Evolutionary conservation across 75 land plant genomes (phyloP).

Genomic region (Pinus taeda): DNA sequence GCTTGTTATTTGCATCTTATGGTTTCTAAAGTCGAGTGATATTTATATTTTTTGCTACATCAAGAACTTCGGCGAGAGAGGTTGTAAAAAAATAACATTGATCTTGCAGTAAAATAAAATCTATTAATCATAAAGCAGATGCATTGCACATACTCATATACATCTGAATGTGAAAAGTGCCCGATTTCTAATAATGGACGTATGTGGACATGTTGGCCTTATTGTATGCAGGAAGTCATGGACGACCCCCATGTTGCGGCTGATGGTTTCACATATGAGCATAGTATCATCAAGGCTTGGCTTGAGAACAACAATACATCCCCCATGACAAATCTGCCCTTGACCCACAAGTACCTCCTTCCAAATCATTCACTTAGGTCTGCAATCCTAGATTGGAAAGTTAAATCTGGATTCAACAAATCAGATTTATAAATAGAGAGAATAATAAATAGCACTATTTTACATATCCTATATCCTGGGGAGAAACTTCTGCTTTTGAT

Average conservation of each 20-base stretch:
- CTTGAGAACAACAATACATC: background rate
- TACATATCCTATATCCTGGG: no score
- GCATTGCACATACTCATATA: background rate
- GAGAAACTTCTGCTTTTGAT: no score
- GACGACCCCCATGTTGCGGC: slow-evolving; percentile 4
- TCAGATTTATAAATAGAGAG: no score
- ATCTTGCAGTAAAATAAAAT: background rate
- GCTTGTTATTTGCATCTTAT: no score
- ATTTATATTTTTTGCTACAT: no score
- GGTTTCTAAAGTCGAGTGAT: no score
- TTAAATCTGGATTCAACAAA: no score
- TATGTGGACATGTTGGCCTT: background rate
- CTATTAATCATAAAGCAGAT: background rate
- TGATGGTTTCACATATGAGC: slow-evolving; percentile 6
- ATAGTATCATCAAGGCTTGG: background rate
- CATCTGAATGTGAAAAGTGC: no score
- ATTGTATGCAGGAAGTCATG: background rate
- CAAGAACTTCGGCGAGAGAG: background rate
- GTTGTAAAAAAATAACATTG: background rate
- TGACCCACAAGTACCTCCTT: slow-evolving; percentile 29
- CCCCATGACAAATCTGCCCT: slow-evolving; percentile 36
- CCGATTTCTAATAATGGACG: background rate
- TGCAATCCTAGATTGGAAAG: no score
- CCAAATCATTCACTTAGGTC: slow-evolving; percentile 35
- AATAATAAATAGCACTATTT: no score